A percentile compares a stretch with the other conserved stretches of the same genome.
Evolutionary conservation across 2,329 filamentous ascomycete species (phyloP).

Genomic region (Xylariaceae sp.): DNA sequence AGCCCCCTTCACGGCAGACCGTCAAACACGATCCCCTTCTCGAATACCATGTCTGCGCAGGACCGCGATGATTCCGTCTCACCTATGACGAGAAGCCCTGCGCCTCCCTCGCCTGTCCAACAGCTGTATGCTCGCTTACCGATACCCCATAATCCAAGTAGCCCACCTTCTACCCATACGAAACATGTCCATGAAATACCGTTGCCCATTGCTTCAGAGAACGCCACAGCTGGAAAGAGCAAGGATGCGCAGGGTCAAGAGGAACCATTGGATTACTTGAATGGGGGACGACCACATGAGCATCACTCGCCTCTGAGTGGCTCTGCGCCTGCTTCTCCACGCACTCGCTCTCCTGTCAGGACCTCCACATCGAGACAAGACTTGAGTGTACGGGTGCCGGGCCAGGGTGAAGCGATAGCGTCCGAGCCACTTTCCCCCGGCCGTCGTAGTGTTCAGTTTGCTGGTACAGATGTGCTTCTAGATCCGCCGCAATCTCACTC

Average conservation of each 20-base stretch:
- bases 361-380: constrained; percentile 17
- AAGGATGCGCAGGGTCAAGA: constrained; percentile 17
- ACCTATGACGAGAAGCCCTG: constrained; percentile 29
- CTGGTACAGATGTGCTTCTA: constrained; percentile 45
- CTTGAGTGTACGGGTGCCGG: constrained; percentile 6
- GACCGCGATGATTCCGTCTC: constrained; percentile 30
- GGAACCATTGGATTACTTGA: constrained; percentile 30
- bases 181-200: too few species aligned
- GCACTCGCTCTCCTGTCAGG: constrained; percentile 11
- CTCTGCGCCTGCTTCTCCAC: constrained; percentile 11
- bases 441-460: constrained; percentile 73
- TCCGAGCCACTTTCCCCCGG: constrained; percentile 35
- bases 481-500: constrained; percentile 49
- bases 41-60: constrained; percentile 18
- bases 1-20: too few species aligned
- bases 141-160: constrained; percentile 19
- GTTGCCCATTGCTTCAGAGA: too few species aligned
- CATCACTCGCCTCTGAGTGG: constrained; percentile 21
- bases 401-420: constrained; percentile 14
- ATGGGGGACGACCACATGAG: constrained; percentile 31
- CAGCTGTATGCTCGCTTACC: constrained; percentile 17
- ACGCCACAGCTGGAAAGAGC: neutral
- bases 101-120: constrained; percentile 18
- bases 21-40: too few species aligned
- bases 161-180: constrained; percentile 17